Base-by-base conservation (phyloP, 1,284 basidiomycete genomes). In the Sporisorium exsertum region DNA sequence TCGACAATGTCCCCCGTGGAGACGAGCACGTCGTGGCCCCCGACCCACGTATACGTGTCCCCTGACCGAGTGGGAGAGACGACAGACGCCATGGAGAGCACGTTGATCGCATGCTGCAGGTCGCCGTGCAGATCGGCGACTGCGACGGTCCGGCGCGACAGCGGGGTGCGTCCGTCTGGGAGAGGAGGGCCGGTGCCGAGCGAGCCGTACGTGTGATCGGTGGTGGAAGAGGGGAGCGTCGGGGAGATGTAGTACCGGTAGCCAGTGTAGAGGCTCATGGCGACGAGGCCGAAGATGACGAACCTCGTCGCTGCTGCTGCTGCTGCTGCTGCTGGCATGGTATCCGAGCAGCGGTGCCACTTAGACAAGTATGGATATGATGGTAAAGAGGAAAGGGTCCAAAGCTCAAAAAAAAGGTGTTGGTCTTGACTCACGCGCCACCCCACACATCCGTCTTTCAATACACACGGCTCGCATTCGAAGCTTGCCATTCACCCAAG, bases 1-100 rank as follows among this genome's bases (percentile, higher is more conserved):
- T 85, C 84, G 2, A 85, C 83, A 35, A 83, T 82, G 65, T 85
- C 84, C 15, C 84, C 84, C 1, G 84, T 85, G 15, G 73, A 78
- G 1, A 84, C 80, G 3, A 85, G 79, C 7, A 82, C 59, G 33
- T 77, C 78, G 49, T 77, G 65, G 1, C 84, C 83, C 2, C 67
- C 83, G 7, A 64, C 60, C 82, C 81, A 85, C 1, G 47, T 52
- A 10, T 49, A 40, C 3, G 26, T 9, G n/a, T 32, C 15, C 12
- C 13, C 27, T 0, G 40, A n/a, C 3, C 52, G 2, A 9, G 53
- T 18, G 6, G 59, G 16, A 2, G 67, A 68, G 22, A 84, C 29
- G 26, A 85, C 20, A 16, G 57, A 58, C 0, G 82, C 73, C 72
- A 83, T 81, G 18, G 78, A 77, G 3, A 84, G 58, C 5, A 85